A percentile compares a stretch with the other conserved stretches of the same genome.
phyloP scores from a whole-genome alignment of 1,139 yeast species.

The Candida tropicalis region DNA sequence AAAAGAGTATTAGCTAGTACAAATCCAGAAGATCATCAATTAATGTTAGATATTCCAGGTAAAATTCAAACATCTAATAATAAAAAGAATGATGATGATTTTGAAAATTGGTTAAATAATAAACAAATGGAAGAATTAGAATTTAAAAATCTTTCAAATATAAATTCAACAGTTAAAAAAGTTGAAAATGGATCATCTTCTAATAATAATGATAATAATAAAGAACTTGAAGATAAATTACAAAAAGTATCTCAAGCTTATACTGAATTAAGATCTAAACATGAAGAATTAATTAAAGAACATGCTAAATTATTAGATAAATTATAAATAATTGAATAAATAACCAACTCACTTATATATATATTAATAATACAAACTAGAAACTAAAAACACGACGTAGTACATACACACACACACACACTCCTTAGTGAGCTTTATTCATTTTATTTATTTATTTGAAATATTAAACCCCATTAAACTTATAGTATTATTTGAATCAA shows the following conservation, averaged over 20 bases:
- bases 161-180: conserved; percentile 37
- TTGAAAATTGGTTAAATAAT: conserved; percentile 45
- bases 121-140: conserved; percentile 55
- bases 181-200: conserved; percentile 10
- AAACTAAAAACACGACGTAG: background rate
- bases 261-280: conserved; percentile 57
- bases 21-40: conserved; percentile 50
- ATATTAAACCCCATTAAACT: conserved; percentile 62
- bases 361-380: background rate
- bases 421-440: background rate
- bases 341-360: background rate
- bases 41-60: conserved; percentile 48
- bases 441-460: background rate
- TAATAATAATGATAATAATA: conserved; percentile 8
- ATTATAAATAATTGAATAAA: too few species aligned
- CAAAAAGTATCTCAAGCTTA: conserved; percentile 58
- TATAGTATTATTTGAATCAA: conserved; percentile 20
- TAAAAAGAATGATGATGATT: conserved; percentile 18
- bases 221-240: conserved; percentile 48
- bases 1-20: conserved; percentile 57
- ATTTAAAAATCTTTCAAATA: conserved; percentile 45
- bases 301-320: conserved; percentile 41
- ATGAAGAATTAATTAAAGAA: conserved; percentile 60
- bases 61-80: background rate
- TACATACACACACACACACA: background rate